Evolutionary conservation across 1,284 basidiomycete genomes (phyloP).

Genomic region (Cryptococcus hybrid): DNA sequence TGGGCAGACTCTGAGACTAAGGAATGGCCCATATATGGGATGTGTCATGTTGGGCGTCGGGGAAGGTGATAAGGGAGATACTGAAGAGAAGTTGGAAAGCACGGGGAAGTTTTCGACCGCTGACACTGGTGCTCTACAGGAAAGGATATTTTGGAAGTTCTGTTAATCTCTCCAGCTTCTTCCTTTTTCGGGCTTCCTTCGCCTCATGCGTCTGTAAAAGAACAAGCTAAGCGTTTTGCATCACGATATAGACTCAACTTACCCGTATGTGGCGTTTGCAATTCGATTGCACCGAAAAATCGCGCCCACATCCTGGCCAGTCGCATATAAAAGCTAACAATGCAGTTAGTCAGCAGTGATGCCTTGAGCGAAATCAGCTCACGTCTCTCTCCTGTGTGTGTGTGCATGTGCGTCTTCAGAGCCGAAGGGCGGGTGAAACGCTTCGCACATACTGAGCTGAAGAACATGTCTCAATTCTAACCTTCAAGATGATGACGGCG

Average conservation of each 20-base stretch:
- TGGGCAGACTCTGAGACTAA: too few relatives aligned
- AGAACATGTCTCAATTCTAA: background rate
- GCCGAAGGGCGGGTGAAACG: slow-evolving; percentile 63
- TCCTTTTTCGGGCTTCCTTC: slow-evolving; percentile 1
- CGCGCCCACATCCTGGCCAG: background rate
- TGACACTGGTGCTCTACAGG: too few relatives aligned
- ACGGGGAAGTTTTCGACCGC: too few relatives aligned
- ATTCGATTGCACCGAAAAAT: slow-evolving; percentile 9
- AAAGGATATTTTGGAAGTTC: too few relatives aligned
- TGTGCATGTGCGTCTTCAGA: slow-evolving; percentile 64
- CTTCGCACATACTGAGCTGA: slow-evolving; percentile 57
- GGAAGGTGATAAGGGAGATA: too few relatives aligned
- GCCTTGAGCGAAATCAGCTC: slow-evolving; percentile 21
- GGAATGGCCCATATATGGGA: too few relatives aligned
- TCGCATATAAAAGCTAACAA: background rate
- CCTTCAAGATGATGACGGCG: background rate
- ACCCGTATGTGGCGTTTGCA: slow-evolving; percentile 7
- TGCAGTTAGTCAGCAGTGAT: background rate
- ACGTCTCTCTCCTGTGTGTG: slow-evolving; percentile 65
- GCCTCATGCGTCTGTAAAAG: background rate
- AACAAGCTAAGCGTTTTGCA: background rate
- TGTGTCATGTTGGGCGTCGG: too few relatives aligned
- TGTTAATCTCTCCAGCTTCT: too few relatives aligned
- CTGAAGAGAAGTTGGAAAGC: too few relatives aligned
- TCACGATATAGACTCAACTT: slow-evolving; percentile 7